Base-by-base conservation (phyloP, 371 early-diverging fungal species). In the Apophysomyces trapeziformis region DNA sequence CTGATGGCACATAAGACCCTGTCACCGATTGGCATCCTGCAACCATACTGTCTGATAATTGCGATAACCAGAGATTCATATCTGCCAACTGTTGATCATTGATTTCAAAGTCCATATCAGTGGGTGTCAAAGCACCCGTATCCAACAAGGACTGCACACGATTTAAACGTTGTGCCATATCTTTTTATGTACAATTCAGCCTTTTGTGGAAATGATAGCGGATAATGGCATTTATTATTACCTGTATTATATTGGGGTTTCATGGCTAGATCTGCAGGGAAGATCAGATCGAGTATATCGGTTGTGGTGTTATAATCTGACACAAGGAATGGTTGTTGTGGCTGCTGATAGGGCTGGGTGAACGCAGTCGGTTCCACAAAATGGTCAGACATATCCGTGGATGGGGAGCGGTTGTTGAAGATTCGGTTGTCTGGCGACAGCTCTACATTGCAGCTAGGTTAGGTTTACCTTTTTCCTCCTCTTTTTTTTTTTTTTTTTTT, bases 51-150 rank as follows among this genome's bases (percentile, higher is more conserved):
- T 38, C 69, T 61, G 58, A 59, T 5, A 66, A 32, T 41, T 66
- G 66, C 6, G 70, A 68, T 9, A 75, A 62, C 83, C 80, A 83
- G 44, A 75, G 73, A 39, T 68, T 78, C n/a, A 78, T 68, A 7
- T 78, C 76, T 1, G 77, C 73, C 7, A 80, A 60, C 35, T 80
- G 73, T n/a, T 76, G 74, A 14, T 73, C 69, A 21, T 73, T 61
- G 38, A 75, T 67, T 32, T 78, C 70, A 7, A 79, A 45, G n/a
- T 75, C 73, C 43, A 80, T 44, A 16, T 66, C 46, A 13, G 62
- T 63, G 0, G 74, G 67, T 32, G 66, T 69, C 13, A 74, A 60
- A 0, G 66, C 54, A 18, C 57, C 68, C 16, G 63, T 60, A 56
- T 65, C 68, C 44, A 72, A 36, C 60, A 64, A 64, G 35, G 57